phyloP scores from a whole-genome alignment of 108 stramenopile species.

The Epithemia pelagica region DNA sequence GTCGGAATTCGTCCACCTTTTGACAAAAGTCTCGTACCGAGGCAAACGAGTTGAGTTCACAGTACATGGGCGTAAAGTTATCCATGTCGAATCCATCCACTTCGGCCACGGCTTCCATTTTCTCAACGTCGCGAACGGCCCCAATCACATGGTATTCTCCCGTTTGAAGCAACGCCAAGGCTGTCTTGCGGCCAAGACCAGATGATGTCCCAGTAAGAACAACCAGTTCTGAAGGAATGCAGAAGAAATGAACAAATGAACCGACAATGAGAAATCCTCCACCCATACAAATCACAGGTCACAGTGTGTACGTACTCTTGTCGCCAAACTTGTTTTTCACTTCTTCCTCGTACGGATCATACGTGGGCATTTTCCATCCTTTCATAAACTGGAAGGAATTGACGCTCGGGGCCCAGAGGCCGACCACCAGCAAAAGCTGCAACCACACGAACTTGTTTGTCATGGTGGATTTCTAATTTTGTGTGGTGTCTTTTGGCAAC shows the following conservation, averaged over 20 bases:
- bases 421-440: background rate
- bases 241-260: background rate
- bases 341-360: constrained; percentile 43
- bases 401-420: background rate
- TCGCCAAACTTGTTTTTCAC: constrained; percentile 65
- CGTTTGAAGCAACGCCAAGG: constrained; percentile 67
- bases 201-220: constrained; percentile 85
- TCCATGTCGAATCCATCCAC: constrained; percentile 69
- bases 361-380: constrained; percentile 23
- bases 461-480: background rate
- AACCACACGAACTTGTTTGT: background rate
- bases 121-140: constrained; percentile 74
- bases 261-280: background rate
- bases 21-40: constrained; percentile 77
- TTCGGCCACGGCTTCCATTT: constrained; percentile 87
- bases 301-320: constrained; percentile 76
- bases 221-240: constrained; percentile 59
- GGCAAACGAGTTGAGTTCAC: constrained; percentile 82
- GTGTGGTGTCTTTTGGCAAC: too few species aligned
- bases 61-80: constrained; percentile 79
- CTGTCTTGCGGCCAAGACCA: constrained; percentile 86
- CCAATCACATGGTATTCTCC: constrained; percentile 84
- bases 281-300: background rate
- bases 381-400: constrained; percentile 20
- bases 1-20: constrained; percentile 57